phyloP scores from a whole-genome alignment of 1,139 yeast species.

The Arxiozyma bovina region DNA sequence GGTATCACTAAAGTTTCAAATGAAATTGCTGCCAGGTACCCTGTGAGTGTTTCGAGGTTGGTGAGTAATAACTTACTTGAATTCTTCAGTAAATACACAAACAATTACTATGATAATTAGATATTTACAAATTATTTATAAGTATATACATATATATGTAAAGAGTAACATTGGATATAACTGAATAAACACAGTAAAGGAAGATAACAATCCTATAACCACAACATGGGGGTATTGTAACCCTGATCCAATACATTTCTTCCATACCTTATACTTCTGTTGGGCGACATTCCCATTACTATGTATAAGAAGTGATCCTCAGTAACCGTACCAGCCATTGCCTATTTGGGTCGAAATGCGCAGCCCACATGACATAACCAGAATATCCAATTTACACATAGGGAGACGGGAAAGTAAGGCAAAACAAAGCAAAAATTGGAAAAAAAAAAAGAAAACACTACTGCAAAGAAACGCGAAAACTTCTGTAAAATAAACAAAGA shows the following conservation, averaged over 20 bases:
- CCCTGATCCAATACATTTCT: too few relatives aligned
- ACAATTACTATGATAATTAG: constrained; percentile 23
- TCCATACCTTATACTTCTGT: too few relatives aligned
- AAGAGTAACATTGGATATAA: background rate
- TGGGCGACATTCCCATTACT: too few relatives aligned
- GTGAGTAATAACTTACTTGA: constrained; percentile 31
- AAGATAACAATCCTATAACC: background rate
- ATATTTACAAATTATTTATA: background rate
- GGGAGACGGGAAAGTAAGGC: background rate
- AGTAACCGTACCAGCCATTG: background rate
- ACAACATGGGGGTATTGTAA: background rate
- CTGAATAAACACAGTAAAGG: background rate
- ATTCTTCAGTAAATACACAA: constrained; percentile 24
- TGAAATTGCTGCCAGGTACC: constrained; percentile 65
- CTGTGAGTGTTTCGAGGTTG: constrained; percentile 33
- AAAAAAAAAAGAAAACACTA: too few relatives aligned
- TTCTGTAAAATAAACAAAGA: too few relatives aligned
- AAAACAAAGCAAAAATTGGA: too few relatives aligned
- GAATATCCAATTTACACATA: too few relatives aligned
- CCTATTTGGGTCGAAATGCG: background rate
- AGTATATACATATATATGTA: background rate
- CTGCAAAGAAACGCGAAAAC: too few relatives aligned
- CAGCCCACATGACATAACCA: background rate
- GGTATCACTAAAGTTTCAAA: constrained; percentile 71
- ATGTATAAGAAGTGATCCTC: too few relatives aligned